These are phyloP conservation scores for Cyberlindnera bimundalis DNA, from an alignment of 805 yeast species.

Conservation along the genomic window DNA sequence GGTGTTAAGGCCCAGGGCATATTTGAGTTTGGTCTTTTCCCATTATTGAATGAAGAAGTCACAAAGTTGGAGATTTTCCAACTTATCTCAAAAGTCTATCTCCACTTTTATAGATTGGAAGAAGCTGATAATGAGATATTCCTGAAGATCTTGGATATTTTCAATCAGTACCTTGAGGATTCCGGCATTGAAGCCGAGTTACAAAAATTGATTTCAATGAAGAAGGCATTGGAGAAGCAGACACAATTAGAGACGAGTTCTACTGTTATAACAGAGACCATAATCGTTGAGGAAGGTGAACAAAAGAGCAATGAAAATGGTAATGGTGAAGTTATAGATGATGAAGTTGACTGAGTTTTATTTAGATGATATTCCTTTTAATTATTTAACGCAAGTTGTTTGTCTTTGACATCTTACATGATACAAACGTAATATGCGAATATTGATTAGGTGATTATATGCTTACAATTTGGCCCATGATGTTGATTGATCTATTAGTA, in stretches of 20 bases:
- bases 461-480: no score
- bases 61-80: slow-evolving; percentile 68
- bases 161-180: slow-evolving; percentile 38
- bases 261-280: slow-evolving; percentile 1
- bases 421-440: no score
- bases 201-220: slow-evolving; percentile 35
- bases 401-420: no score
- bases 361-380: no score
- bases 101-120: slow-evolving; percentile 41
- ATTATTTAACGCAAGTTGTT: no score
- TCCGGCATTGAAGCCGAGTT: slow-evolving; percentile 35
- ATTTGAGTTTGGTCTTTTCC: slow-evolving; percentile 72
- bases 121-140: slow-evolving; percentile 36
- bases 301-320: neutral
- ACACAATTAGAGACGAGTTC: slow-evolving; percentile 1
- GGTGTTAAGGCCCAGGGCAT: slow-evolving; percentile 49
- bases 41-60: slow-evolving; percentile 63
- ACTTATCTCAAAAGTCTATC: slow-evolving; percentile 61
- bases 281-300: neutral
- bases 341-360: slow-evolving; percentile 12
- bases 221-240: slow-evolving; percentile 30
- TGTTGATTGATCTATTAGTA: no score
- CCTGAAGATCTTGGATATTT: slow-evolving; percentile 35
- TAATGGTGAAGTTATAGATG: slow-evolving; percentile 7
- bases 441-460: no score